These are phyloP conservation scores for Metarhizium rileyi DNA, from an alignment of 2,329 filamentous ascomycete species.

Conservation along the genomic window DNA sequence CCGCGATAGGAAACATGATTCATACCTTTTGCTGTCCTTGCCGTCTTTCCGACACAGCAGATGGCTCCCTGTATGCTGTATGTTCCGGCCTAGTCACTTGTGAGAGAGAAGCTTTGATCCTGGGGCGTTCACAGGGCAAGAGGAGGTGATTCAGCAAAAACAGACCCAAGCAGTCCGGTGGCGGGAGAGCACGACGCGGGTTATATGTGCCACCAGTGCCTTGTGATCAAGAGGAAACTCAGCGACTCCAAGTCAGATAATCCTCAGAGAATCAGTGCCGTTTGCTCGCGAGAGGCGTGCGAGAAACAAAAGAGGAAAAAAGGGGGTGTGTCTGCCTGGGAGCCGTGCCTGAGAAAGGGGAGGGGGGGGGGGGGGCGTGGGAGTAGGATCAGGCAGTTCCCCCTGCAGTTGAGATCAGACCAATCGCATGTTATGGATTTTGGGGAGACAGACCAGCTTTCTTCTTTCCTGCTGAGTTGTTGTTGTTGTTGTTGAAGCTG, in stretches of 20 bases:
- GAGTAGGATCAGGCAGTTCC: neutral
- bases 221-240: neutral
- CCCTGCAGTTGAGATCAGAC: neutral
- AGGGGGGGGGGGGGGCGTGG: too few relatives aligned
- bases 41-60: neutral
- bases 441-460: neutral
- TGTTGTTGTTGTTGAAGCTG: neutral
- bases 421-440: neutral
- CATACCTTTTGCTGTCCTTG: neutral
- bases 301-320: neutral
- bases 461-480: neutral
- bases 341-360: neutral
- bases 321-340: neutral
- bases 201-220: neutral
- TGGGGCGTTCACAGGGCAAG: neutral
- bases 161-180: neutral
- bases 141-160: neutral
- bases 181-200: neutral
- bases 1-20: neutral
- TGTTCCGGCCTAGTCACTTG: neutral
- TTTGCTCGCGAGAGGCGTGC: neutral
- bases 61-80: neutral
- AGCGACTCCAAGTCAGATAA: neutral
- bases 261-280: neutral
- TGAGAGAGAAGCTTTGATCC: neutral